Conservation (phyloP, 257 asterid species). For the Ballota nigra region DNA sequence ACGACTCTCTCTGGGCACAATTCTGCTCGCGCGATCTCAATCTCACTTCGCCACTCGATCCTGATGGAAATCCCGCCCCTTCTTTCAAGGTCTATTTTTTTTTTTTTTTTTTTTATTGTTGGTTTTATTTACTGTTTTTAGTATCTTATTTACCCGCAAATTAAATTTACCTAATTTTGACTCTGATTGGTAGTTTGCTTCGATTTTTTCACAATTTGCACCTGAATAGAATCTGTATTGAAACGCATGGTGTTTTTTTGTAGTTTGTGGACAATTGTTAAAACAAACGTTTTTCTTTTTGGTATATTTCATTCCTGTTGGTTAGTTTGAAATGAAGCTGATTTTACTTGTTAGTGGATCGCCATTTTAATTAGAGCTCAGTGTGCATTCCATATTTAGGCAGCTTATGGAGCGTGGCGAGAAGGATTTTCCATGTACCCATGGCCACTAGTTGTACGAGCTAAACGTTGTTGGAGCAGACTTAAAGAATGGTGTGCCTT, state of each 20-base stretch:
- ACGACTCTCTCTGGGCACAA: constrained; percentile 71
- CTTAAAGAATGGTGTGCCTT: constrained; percentile 60
- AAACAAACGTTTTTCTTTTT: background rate
- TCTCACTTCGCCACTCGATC: constrained; percentile 66
- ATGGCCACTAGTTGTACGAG: constrained; percentile 80
- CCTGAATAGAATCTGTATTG: background rate
- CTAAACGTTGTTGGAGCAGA: constrained; percentile 64
- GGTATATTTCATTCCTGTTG: background rate
- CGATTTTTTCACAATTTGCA: background rate
- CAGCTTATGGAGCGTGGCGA: constrained; percentile 74
- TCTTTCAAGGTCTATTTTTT: constrained; percentile 55
- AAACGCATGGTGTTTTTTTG: background rate
- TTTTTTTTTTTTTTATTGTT: too few species aligned
- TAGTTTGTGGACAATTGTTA: background rate
- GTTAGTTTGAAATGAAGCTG: background rate
- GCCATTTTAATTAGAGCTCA: constrained; percentile 4
- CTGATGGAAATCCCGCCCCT: constrained; percentile 47
- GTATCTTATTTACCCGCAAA: background rate
- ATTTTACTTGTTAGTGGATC: background rate
- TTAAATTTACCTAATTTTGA: background rate
- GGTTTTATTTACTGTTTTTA: background rate
- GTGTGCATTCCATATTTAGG: constrained; percentile 39
- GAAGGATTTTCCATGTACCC: constrained; percentile 71
- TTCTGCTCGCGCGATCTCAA: constrained; percentile 65
- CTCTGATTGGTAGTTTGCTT: background rate